Conservation (phyloP, 768 basidiomycete species). For the Tricholomella constricta region DNA sequence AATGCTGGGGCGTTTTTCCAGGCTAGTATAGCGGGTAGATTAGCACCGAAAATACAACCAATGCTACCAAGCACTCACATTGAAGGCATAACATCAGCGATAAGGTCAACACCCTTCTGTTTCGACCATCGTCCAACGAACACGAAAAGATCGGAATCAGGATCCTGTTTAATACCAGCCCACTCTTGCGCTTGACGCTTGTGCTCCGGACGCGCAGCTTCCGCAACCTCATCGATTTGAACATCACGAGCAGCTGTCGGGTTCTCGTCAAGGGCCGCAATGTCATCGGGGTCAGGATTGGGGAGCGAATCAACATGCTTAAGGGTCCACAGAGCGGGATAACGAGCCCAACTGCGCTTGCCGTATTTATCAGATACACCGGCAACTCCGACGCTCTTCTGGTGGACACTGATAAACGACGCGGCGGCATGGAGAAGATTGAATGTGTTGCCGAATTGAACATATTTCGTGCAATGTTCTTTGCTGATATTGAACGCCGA, state of each 20-base stretch:
- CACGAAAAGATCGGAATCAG: constrained; percentile 87
- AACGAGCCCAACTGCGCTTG: constrained; percentile 95
- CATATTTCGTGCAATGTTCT: constrained; percentile 94
- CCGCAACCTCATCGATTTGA: constrained; percentile 75
- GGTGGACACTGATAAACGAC: constrained; percentile 89
- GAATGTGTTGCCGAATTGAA: constrained; percentile 98
- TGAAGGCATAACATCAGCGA: constrained; percentile 92
- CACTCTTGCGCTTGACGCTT: constrained; percentile 95
- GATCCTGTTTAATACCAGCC: constrained; percentile 92
- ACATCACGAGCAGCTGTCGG: constrained; percentile 73
- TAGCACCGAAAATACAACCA: neutral
- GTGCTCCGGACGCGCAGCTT: constrained; percentile 86
- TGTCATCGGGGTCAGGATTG: constrained; percentile 94
- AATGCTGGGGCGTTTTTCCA: constrained; percentile 84
- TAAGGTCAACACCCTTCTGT: constrained; percentile 97
- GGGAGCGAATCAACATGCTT: constrained; percentile 95
- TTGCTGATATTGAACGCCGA: constrained; percentile 98
- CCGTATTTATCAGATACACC: constrained; percentile 99
- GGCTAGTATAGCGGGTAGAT: constrained; percentile 40
- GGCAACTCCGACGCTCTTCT: constrained; percentile 91
- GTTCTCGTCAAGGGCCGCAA: constrained; percentile 85
- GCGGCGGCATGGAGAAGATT: constrained; percentile 93
- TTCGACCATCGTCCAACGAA: constrained; percentile 99
- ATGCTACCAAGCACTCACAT: constrained; percentile 51
- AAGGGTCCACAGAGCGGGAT: constrained; percentile 94